These are phyloP conservation scores for Triticum turgidum DNA, from an alignment of 176 grass and related monocot species.

Conservation along the genomic window DNA sequence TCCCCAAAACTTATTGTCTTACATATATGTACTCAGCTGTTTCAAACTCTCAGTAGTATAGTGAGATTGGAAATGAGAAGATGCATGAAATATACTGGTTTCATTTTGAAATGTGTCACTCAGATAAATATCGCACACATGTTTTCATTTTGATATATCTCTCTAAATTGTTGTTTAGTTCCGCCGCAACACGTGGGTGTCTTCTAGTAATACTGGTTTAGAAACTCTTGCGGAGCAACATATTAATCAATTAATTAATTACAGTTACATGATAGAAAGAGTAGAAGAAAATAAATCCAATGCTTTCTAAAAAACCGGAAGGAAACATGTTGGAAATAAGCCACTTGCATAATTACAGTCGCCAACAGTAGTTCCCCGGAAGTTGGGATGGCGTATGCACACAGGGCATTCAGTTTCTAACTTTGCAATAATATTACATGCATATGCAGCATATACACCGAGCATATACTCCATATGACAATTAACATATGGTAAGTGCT, in stretches of 20 bases:
- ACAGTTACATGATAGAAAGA: neutral
- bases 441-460: neutral
- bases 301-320: conserved; percentile 2
- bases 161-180: neutral
- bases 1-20: no score
- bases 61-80: neutral
- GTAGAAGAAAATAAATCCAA: neutral
- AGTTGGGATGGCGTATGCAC: neutral
- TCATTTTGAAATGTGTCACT: neutral
- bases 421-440: conserved; percentile 1
- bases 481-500: neutral
- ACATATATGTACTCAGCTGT: no score
- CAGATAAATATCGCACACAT: neutral
- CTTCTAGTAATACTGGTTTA: neutral
- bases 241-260: neutral
- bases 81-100: neutral
- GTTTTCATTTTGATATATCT: neutral
- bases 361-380: neutral
- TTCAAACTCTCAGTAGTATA: neutral
- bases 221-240: neutral
- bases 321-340: neutral
- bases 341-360: conserved; percentile 13
- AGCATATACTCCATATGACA: neutral
- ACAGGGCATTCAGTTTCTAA: neutral
- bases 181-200: neutral